Conservation (phyloP, 805 yeast genomes). For the Geotrichum ghanense region DNA sequence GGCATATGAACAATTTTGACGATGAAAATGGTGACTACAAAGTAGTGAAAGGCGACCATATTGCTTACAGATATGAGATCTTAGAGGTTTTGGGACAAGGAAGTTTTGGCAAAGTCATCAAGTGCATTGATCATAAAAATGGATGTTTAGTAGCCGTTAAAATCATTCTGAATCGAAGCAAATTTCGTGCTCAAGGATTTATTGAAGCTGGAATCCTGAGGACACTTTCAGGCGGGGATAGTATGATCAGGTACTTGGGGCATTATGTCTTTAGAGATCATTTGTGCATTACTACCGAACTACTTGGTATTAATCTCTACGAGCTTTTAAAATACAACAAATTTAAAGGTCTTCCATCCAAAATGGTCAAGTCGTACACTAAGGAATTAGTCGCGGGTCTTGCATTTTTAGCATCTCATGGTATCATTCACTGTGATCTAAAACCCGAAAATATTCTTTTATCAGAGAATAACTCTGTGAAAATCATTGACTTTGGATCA, state of each 20-base stretch:
- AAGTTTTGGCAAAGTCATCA: conserved; percentile 69
- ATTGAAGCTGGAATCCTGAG: conserved; percentile 63
- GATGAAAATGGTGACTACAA: conserved; percentile 55
- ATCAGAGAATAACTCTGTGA: conserved; percentile 37
- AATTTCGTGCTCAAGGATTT: conserved; percentile 67
- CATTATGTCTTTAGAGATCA: conserved; percentile 76
- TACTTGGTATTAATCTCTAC: conserved; percentile 54
- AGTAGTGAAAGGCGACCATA: conserved; percentile 50
- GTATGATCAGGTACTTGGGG: conserved; percentile 44
- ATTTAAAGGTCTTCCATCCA: conserved; percentile 25
- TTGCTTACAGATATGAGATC: conserved; percentile 64
- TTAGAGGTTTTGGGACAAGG: conserved; percentile 56
- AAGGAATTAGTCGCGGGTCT: conserved; percentile 49
- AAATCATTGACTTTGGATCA: conserved; percentile 71
- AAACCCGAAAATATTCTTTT: conserved; percentile 80
- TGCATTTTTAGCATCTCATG: conserved; percentile 41
- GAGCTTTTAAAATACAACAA: conserved; percentile 34
- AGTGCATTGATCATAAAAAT: conserved; percentile 55
- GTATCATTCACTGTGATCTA: conserved; percentile 71
- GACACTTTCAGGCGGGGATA: conserved; percentile 29
- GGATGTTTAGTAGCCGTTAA: conserved; percentile 58
- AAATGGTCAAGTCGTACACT: conserved; percentile 32
- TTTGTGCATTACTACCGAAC: conserved; percentile 69
- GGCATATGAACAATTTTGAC: conserved; percentile 58
- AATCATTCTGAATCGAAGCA: conserved; percentile 59